Base-by-base conservation (phyloP, 139 green algal genomes). In the Trebouxia sp. region DNA sequence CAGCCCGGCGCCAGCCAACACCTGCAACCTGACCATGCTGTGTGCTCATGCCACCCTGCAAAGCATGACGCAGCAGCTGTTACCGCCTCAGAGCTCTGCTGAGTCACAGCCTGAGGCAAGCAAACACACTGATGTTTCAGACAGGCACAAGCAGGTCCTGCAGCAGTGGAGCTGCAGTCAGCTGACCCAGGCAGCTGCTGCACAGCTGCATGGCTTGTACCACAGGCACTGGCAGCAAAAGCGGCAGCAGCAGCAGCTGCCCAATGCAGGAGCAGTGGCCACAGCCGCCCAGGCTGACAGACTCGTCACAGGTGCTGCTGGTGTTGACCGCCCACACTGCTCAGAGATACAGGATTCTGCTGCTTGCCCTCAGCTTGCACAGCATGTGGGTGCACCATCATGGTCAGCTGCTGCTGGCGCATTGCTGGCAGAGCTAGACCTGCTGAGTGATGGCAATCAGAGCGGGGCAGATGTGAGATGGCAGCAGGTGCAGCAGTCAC, bases 161-260 rank as follows among this genome's bases (percentile, higher is more conserved):
- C 62, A 72, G 35, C 26, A 37, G 32, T 72, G 62, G 62, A 43
- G 12, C 11, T 35, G 14, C 15, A 72, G 43, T 3, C 37, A 42
- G 32, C 35, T 72, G 32, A 72, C 62, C 43, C 62, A 72, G 62
- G 43, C 62, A 72, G 62, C 62, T 15, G 62, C 62, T 28, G n/a
- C 62, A 30, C 62, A 72, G 62, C 14, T 72, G 32, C 35, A 72
- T 45, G 62, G 32, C 43, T 15, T 30, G 35, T 43, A 72, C 32
- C 35, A 43, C 12, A 32, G 43, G 30, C 62, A 70, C 0, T 66
- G 55, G 62, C 26, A 70, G 62, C 62, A 72, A 35, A 32, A 28
- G n/a, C n/a, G n/a, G n/a, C n/a, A n/a, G n/a, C n/a, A n/a, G n/a
- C n/a, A n/a, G n/a, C n/a, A n/a, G n/a, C n/a, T n/a, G n/a, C n/a